Evolutionary conservation across 495 filamentous ascomycete genomes (phyloP), one percentile per base, ranked within the genome.

Genomic region (Talaromyces wortmannii): DNA sequence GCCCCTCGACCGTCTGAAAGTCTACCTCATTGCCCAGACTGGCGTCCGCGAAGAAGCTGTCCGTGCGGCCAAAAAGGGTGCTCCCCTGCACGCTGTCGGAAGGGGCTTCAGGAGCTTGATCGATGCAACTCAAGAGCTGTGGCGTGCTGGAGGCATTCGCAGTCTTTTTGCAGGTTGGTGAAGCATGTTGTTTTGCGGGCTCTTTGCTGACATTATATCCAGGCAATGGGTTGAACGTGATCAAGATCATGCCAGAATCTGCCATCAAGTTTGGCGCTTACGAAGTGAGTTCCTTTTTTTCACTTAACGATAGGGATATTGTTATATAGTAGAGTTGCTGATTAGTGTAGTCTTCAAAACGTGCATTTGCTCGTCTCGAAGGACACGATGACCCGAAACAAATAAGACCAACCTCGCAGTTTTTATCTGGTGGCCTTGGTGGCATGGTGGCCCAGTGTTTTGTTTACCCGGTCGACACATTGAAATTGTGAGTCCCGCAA

Each of bases 231-330:
- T 78, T 98, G 55, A 98, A 98, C 63, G 92, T 97, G 8, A 63
- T 97, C 59, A 98, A 98, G 70, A 91, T 98, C 48, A 92, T 97
- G 86, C 94, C 94, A 6, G 94, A 98, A 69, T 96, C 92, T 6
- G 94, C 94, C 33, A 96, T 98, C 61, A 94, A 87, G 57, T 98
- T 98, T 70, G 94, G 94, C 50, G 92, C 90, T 6, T 98, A 97
- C 62, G 94, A 89, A 75, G 85, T 86, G 66, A 56, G 67, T 56
- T 44, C 42, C 8, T 43, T 36, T 53, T 12, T 49, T 58, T 13
- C 18, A 15, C 49, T 45, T 23, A 23, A 23, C 23, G 2, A 1
- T 1, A 23, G 23, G 23, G 23, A 4, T 23, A 23, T 4, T 23
- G 23, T 23, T 23, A 1, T 2, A 23, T 4, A 1, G 4, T 23